Evolutionary conservation across 2,329 filamentous ascomycete species (phyloP).

Genomic region (Nothophaeocryptopus gaeumannii): DNA sequence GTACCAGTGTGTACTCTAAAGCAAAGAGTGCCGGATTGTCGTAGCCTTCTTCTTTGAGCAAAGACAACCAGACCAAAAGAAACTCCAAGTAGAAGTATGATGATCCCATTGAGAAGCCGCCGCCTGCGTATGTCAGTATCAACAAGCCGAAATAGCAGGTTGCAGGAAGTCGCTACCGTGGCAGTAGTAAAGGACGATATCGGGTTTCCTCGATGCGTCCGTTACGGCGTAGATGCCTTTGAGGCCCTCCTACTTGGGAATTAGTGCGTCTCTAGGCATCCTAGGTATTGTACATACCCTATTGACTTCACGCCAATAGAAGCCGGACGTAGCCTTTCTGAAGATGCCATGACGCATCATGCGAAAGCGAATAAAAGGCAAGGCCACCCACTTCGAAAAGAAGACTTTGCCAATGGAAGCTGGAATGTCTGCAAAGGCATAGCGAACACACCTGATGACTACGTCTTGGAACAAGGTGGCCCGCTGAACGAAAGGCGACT

Average conservation of each 20-base stretch:
- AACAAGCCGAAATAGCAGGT: neutral
- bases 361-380: slow-evolving; percentile 73
- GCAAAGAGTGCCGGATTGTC: slow-evolving; percentile 74
- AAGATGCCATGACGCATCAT: slow-evolving; percentile 70
- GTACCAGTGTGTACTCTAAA: slow-evolving; percentile 77
- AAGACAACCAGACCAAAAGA: slow-evolving; percentile 66
- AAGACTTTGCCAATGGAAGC: slow-evolving; percentile 69
- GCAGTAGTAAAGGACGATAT: slow-evolving; percentile 77
- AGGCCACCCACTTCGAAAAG: slow-evolving; percentile 69
- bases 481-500: slow-evolving; percentile 63
- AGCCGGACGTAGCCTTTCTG: slow-evolving; percentile 47
- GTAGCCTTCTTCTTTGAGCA: slow-evolving; percentile 65
- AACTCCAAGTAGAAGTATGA: slow-evolving; percentile 84
- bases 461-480: slow-evolving; percentile 75
- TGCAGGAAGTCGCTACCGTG: slow-evolving; percentile 59
- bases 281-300: slow-evolving; percentile 25
- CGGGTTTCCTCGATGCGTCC: slow-evolving; percentile 60
- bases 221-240: slow-evolving; percentile 68
- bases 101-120: slow-evolving; percentile 81
- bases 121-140: slow-evolving; percentile 49
- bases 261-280: neutral
- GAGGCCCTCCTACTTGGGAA: slow-evolving; percentile 18
- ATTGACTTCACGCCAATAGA: slow-evolving; percentile 62
- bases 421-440: slow-evolving; percentile 71
- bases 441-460: slow-evolving; percentile 73